phyloP scores from a whole-genome alignment of 768 basidiomycete genomes.

The Boletus barrowsii region DNA sequence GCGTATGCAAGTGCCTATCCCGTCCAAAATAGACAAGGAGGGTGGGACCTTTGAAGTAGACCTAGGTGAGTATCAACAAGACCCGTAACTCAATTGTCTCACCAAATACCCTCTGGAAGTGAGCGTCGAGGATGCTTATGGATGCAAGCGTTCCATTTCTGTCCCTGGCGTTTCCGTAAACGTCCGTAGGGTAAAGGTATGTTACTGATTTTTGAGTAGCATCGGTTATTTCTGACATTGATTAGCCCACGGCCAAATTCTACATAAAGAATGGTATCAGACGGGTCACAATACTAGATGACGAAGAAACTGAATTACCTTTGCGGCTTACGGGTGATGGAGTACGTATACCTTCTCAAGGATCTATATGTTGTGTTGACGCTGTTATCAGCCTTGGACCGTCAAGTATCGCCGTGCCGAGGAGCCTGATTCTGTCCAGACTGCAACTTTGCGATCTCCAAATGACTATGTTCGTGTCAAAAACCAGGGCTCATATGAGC shows the following conservation, averaged over 20 bases:
- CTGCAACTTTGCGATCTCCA: conserved; percentile 48
- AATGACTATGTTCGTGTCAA: conserved; percentile 75
- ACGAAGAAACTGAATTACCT: conserved; percentile 69
- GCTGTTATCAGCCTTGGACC: conserved; percentile 71
- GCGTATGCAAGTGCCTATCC: conserved; percentile 64
- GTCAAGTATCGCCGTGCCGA: conserved; percentile 66
- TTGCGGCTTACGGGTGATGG: conserved; percentile 88
- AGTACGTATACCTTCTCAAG: conserved; percentile 43
- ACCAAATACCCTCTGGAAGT: conserved; percentile 40
- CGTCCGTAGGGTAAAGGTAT: conserved; percentile 76
- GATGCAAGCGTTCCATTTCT: conserved; percentile 74
- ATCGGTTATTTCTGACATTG: not conserved
- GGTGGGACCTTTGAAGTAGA: conserved; percentile 81
- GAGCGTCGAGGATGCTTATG: conserved; percentile 83
- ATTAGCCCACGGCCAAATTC: conserved; percentile 83
- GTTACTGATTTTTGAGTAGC: conserved; percentile 10
- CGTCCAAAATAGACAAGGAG: conserved; percentile 57
- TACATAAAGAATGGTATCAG: conserved; percentile 63
- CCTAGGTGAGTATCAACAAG: conserved; percentile 46
- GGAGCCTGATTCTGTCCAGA: conserved; percentile 38
- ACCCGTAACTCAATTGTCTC: conserved; percentile 1
- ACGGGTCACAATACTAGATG: conserved; percentile 65
- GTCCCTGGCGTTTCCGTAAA: conserved; percentile 81
- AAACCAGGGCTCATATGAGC: conserved; percentile 73
- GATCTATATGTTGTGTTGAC: conserved; percentile 2